A percentile compares a stretch with the other conserved stretches of the same genome.
These are phyloP conservation scores for Vaccinium vitisidaea DNA, from an alignment of 148 eudicot genomes.

Conservation along the genomic window DNA sequence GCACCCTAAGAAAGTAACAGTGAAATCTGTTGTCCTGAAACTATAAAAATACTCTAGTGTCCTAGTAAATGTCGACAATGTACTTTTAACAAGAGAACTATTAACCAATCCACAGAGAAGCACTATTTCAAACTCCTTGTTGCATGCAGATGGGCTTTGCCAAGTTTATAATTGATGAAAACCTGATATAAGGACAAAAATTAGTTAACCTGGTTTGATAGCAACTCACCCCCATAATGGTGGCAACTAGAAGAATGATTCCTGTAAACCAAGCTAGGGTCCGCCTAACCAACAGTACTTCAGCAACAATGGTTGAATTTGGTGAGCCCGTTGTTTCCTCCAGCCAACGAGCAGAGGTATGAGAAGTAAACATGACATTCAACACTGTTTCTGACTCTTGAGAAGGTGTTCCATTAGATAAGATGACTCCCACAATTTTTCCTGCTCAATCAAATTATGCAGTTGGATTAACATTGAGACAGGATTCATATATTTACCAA, in stretches of 20 bases:
- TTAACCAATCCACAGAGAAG: not conserved
- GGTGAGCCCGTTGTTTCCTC: conserved; percentile 47
- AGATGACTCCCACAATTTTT: conserved; percentile 69
- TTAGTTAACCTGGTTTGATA: not conserved
- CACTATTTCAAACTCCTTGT: not conserved
- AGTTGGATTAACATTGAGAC: not conserved
- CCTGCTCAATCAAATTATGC: conserved; percentile 43
- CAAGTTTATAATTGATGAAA: not conserved
- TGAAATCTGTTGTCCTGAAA: not conserved
- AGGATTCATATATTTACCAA: not conserved
- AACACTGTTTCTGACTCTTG: conserved; percentile 43
- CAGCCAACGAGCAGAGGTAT: conserved; percentile 54
- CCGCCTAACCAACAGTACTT: conserved; percentile 61
- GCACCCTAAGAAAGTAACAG: not conserved
- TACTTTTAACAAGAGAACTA: not conserved
- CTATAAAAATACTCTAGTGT: not conserved
- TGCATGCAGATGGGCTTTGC: not conserved
- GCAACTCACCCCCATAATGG: conserved; percentile 74
- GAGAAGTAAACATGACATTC: conserved; percentile 42
- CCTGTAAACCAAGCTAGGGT: conserved; percentile 88
- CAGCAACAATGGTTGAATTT: conserved; percentile 27
- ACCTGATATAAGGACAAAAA: not conserved
- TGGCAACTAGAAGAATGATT: conserved; percentile 71
- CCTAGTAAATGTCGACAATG: not conserved
- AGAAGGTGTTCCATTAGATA: conserved; percentile 35